phyloP scores from a whole-genome alignment of 139 green algal species.

The Tetradesmus lagerheimii region DNA sequence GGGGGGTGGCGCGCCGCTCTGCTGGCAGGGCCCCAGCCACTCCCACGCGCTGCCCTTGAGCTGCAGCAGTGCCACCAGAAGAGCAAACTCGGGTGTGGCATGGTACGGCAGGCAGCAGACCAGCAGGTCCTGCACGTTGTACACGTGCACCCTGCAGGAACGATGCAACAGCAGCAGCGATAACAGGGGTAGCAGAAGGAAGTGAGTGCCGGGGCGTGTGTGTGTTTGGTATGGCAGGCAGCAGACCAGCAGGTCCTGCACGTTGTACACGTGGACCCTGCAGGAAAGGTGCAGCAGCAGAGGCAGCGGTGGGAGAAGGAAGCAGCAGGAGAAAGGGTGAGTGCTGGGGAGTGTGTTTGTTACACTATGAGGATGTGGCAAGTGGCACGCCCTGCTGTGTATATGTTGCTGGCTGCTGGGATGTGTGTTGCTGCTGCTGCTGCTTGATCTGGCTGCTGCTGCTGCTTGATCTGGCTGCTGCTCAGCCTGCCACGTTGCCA shows the following conservation, averaged over 20 bases:
- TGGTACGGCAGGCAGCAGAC: constrained; percentile 87
- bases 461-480: no score
- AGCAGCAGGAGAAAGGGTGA: no score
- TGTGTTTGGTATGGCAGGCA: constrained; percentile 87
- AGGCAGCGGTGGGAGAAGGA: no score
- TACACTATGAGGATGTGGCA: no score
- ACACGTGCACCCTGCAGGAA: constrained; percentile 79
- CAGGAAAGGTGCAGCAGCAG: no score
- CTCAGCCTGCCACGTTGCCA: no score
- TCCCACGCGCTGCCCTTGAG: constrained; percentile 71
- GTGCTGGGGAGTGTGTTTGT: no score
- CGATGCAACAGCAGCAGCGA: neutral
- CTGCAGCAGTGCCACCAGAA: constrained; percentile 77
- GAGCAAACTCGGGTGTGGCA: constrained; percentile 91
- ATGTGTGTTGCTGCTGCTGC: no score
- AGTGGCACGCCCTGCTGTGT: no score
- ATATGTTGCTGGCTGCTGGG: no score
- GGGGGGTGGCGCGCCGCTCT: constrained; percentile 73
- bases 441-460: no score
- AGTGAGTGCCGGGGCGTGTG: no score
- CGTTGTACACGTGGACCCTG: constrained; percentile 60
- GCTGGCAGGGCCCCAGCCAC: constrained; percentile 80
- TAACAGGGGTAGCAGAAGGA: neutral
- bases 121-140: constrained; percentile 87
- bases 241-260: constrained; percentile 77